Evolutionary conservation across 768 basidiomycete genomes (phyloP), one percentile per base, ranked within the genome.

Genomic region (Podaxis pistillaris): DNA sequence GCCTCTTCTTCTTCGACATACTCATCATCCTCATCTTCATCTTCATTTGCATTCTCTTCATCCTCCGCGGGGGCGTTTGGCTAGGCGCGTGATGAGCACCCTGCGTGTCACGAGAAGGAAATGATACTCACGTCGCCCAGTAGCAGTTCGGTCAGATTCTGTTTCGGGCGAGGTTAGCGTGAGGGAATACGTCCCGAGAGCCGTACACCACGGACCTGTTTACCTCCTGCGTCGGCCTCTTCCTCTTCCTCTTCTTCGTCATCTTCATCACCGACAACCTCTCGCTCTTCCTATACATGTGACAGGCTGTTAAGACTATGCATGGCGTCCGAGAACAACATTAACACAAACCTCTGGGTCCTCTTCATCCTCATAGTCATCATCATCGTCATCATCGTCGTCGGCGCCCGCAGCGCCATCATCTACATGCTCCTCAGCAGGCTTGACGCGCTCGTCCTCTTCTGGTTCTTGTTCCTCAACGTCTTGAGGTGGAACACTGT

Each of bases 221-320:
- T 41, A 6, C 15, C 8, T 52, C 54, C 22, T 4, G 26, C 26
- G 24, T 12, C 47, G 11, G 30, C 47, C 7, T 5, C 54, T 17
- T 33, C 52, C 9, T 55, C 60, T 24, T 19, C 60, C 41, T 40
- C 60, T 36, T 62, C 60, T 17, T 62, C 60, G 33, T 62, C 60
- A 15, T 47, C 47, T 12, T 52, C 49, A 22, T 50, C 50, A 41
- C 26, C 59, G n/a, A 30, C 61, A 22, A 38, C 9, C 37, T 56
- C 19, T 56, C 26, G 38, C 19, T 36, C 61, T 38, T 49, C 61
- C 61, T 62, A 52, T n/a, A 26, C 36, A 19, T 36, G 19, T 50
- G n/a, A 51, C 19, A 47, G 15, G 6, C 22, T 24, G 17, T 46
- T 62, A n/a, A 56, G 36, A 22, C 26, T 26, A 40, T 26, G 2